phyloP scores from a whole-genome alignment of 257 asterid genomes.

The Plantago ovata region DNA sequence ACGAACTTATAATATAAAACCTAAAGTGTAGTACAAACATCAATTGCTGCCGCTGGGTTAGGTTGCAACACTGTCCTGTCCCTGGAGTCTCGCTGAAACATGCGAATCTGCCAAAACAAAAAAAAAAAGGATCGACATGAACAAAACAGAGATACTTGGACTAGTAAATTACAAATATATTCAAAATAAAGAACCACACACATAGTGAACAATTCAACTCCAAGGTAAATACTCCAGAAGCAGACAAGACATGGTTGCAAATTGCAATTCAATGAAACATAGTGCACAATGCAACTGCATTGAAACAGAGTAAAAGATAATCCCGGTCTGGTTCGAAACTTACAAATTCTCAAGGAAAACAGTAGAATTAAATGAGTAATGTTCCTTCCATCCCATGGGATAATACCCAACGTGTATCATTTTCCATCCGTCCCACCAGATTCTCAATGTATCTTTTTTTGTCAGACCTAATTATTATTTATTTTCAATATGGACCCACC shows the following conservation, averaged over 20 bases:
- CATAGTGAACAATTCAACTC: background rate
- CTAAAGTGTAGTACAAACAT: slow-evolving; percentile 49
- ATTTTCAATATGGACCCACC: too few relatives aligned
- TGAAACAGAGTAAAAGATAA: background rate
- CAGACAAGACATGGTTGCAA: background rate
- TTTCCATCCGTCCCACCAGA: too few relatives aligned
- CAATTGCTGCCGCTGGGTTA: slow-evolving; percentile 94
- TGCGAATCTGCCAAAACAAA: slow-evolving; percentile 62
- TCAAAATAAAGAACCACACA: too few relatives aligned
- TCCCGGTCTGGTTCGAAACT: background rate
- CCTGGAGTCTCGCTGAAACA: slow-evolving; percentile 93
- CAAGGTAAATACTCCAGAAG: slow-evolving; percentile 2
- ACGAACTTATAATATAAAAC: slow-evolving; percentile 3
- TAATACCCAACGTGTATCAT: too few relatives aligned
- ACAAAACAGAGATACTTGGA: background rate
- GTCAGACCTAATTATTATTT: too few relatives aligned
- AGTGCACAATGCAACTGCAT: background rate
- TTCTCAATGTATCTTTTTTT: too few relatives aligned
- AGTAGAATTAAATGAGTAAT: background rate
- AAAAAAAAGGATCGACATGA: slow-evolving; percentile 5
- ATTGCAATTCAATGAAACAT: slow-evolving; percentile 4
- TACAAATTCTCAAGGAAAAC: background rate
- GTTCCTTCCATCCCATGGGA: too few relatives aligned
- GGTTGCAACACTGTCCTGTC: slow-evolving; percentile 93
- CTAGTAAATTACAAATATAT: too few relatives aligned